Conservation (phyloP, 2,329 filamentous ascomycete species). For the Fusarium xylarioides region DNA sequence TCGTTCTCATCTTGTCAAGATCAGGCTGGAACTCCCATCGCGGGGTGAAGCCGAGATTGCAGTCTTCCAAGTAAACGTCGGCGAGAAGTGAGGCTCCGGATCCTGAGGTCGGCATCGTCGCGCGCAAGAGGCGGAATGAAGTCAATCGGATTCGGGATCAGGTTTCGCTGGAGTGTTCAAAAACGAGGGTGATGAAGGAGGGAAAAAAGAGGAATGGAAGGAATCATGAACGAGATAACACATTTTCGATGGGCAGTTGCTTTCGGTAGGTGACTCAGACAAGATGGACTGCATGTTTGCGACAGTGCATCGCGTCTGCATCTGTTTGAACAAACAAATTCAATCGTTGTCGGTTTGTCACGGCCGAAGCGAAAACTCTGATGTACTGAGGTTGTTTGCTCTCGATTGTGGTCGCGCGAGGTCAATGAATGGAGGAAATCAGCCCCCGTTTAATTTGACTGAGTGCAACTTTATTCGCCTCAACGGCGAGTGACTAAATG, state of each 20-base stretch:
- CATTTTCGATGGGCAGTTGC: background rate
- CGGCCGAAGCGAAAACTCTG: background rate
- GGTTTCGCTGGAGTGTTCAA: background rate
- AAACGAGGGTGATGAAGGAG: background rate
- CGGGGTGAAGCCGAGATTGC: conserved; percentile 1
- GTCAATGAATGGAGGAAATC: background rate
- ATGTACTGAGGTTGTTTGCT: background rate
- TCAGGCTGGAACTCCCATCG: conserved; percentile 23
- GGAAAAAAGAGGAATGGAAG: background rate
- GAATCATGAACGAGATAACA: background rate
- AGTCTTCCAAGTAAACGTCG: background rate
- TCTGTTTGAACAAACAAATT: background rate
- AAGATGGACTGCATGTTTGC: background rate
- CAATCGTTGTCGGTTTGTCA: background rate
- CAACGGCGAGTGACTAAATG: background rate
- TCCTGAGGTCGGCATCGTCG: background rate
- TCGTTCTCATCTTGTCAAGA: background rate
- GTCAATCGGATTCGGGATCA: background rate
- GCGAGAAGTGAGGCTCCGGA: background rate
- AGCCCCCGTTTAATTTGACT: background rate
- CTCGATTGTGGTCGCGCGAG: background rate
- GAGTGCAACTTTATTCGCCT: background rate
- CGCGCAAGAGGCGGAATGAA: background rate
- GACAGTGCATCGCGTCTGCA: background rate
- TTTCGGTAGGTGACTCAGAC: background rate